Evolutionary conservation across 2,329 filamentous ascomycete genomes (phyloP).

Genomic region (Trichoderma gracile): DNA sequence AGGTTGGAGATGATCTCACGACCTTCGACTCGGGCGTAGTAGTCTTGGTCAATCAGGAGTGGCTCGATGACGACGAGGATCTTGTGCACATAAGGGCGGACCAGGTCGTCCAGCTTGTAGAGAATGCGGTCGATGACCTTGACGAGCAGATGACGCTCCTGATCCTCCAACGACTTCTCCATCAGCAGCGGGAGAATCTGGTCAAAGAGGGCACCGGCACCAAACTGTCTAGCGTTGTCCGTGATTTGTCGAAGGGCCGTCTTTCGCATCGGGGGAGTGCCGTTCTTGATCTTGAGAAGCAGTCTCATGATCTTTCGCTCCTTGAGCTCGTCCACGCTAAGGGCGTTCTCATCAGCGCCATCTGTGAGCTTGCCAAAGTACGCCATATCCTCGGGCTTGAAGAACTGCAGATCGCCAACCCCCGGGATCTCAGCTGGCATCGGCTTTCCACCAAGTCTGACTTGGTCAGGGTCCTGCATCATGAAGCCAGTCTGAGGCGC

Average conservation of each 20-base stretch:
- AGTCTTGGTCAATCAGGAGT: slow-evolving; percentile 98
- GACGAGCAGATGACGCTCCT: slow-evolving; percentile 95
- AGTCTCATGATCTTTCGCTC: slow-evolving; percentile 98
- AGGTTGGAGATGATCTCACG: slow-evolving; percentile 99
- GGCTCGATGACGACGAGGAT: slow-evolving; percentile 98
- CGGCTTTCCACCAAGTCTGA: slow-evolving; percentile 80
- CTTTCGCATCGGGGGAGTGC: slow-evolving; percentile 97
- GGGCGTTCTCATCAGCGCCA: slow-evolving; percentile 83
- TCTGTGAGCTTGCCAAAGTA: slow-evolving; percentile 98
- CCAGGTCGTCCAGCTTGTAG: slow-evolving; percentile 96
- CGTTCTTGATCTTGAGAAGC: slow-evolving; percentile 97
- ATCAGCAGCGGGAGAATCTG: slow-evolving; percentile 95
- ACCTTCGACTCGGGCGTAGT: slow-evolving; percentile 96
- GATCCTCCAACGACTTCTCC: slow-evolving; percentile 97
- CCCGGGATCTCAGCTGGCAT: slow-evolving; percentile 94
- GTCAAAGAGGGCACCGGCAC: slow-evolving; percentile 90
- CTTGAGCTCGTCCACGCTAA: slow-evolving; percentile 94
- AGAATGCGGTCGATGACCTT: slow-evolving; percentile 98
- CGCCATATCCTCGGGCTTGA: slow-evolving; percentile 97
- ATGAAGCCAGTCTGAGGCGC: slow-evolving; percentile 84
- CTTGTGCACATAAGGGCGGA: slow-evolving; percentile 95
- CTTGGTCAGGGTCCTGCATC: slow-evolving; percentile 93
- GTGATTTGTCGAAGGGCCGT: slow-evolving; percentile 95
- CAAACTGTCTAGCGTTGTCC: slow-evolving; percentile 95
- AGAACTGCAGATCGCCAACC: slow-evolving; percentile 93